Evolutionary conservation across 192 early-diverging fungal species (phyloP).

Genomic region (Phlyctochytrium arcticum): DNA sequence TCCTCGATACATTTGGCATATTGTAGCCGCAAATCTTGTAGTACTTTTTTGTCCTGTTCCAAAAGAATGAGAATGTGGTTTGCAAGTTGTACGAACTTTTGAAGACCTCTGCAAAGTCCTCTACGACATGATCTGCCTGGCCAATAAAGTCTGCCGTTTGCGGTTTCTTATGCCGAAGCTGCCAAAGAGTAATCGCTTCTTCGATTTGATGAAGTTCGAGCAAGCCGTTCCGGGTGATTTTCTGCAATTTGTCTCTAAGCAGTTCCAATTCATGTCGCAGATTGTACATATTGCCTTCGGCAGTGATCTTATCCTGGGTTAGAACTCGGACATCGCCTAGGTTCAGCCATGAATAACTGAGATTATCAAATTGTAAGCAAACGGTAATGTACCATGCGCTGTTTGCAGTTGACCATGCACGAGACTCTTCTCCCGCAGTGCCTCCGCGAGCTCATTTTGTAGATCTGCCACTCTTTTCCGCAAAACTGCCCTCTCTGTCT

Average conservation of each 20-base stretch:
- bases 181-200: constrained; percentile 47
- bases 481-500: constrained; percentile 33
- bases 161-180: constrained; percentile 38
- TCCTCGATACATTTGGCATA: constrained; percentile 54
- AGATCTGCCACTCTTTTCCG: constrained; percentile 27
- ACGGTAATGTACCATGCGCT: neutral
- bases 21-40: constrained; percentile 50
- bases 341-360: neutral
- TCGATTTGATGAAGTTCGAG: constrained; percentile 45
- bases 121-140: constrained; percentile 32
- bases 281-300: constrained; percentile 26
- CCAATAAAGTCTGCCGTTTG: constrained; percentile 38
- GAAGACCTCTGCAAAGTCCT: constrained; percentile 27
- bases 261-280: constrained; percentile 37
- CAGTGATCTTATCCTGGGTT: constrained; percentile 20
- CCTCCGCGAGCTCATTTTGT: constrained; percentile 14
- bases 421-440: constrained; percentile 31
- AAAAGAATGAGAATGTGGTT: neutral
- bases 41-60: constrained; percentile 46
- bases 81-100: neutral
- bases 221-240: constrained; percentile 31
- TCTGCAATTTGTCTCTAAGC: constrained; percentile 26
- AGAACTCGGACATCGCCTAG: neutral
- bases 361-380: neutral
- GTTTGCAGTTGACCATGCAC: constrained; percentile 24